Conservation (phyloP, 768 basidiomycete species). For the Sarcomyxa edulis region DNA sequence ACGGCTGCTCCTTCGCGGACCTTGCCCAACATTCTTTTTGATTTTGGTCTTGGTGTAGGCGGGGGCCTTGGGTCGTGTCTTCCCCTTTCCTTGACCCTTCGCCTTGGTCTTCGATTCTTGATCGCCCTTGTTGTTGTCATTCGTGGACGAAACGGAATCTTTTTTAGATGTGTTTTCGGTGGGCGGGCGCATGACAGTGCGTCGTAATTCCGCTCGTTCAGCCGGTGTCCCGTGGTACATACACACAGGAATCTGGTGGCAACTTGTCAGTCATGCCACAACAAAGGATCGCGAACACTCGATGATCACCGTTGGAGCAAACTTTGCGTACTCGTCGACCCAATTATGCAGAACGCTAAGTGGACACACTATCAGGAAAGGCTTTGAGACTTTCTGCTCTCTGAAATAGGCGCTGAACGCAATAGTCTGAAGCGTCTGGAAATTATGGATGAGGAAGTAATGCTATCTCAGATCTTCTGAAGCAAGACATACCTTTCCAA, state of each 20-base stretch:
- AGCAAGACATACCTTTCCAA: conserved; percentile 60
- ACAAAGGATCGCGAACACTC: conserved; percentile 2
- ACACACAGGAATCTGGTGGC: conserved; percentile 71
- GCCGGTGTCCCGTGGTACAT: conserved; percentile 87
- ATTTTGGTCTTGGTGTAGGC: too few species aligned
- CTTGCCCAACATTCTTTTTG: too few species aligned
- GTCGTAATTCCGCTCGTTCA: conserved; percentile 76
- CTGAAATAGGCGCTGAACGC: conserved; percentile 90
- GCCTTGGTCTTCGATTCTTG: conserved; percentile 11
- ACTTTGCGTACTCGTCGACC: conserved; percentile 78
- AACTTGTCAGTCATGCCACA: background rate
- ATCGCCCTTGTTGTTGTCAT: conserved; percentile 8
- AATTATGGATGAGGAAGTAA: conserved; percentile 8
- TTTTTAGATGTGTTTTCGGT: conserved; percentile 11
- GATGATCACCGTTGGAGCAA: conserved; percentile 66
- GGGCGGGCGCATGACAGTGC: conserved; percentile 46
- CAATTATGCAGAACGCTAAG: conserved; percentile 93
- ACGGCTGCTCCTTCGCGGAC: background rate
- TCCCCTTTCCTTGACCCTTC: conserved; percentile 11
- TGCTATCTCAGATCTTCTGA: background rate
- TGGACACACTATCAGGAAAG: conserved; percentile 89
- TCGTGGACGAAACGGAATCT: too few species aligned
- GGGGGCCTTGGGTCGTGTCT: too few species aligned
- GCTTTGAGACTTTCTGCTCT: conserved; percentile 59
- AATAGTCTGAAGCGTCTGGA: conserved; percentile 90